Conservation (phyloP, 1,284 basidiomycete genomes). For the Cutaneotrichosporon mucoides region DNA sequence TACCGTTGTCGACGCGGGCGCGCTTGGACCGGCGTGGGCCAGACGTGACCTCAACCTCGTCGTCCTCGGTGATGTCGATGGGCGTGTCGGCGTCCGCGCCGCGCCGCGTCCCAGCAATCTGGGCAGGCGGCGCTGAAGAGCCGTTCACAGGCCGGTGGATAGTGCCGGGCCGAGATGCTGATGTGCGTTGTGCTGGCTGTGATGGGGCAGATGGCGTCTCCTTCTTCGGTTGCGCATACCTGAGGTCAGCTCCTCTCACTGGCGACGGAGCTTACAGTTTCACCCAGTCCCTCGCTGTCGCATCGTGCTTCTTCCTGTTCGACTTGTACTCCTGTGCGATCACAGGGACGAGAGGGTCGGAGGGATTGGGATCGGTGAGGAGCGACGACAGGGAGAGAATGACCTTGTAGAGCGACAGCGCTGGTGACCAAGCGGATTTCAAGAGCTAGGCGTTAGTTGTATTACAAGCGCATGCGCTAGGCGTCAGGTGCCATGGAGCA, state of each 20-base stretch:
- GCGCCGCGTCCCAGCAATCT: conserved; percentile 11
- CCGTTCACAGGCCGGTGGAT: conserved; percentile 16
- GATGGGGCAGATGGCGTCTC: conserved; percentile 5
- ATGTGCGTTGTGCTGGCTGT: conserved; percentile 5
- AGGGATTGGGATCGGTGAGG: conserved; percentile 94
- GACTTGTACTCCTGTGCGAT: conserved; percentile 81
- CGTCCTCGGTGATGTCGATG: conserved; percentile 8
- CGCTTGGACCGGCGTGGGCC: conserved; percentile 13
- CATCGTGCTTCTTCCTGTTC: conserved; percentile 82
- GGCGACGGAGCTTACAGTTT: conserved; percentile 64
- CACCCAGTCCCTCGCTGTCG: conserved; percentile 90
- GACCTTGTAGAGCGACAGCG: conserved; percentile 85
- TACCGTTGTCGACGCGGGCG: conserved; percentile 1
- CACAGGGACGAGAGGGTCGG: conserved; percentile 59
- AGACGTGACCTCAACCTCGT: conserved; percentile 12
- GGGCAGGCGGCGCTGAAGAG: conserved; percentile 4
- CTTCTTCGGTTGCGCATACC: conserved; percentile 33
- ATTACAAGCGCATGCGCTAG: no score
- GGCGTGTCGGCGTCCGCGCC: conserved; percentile 9
- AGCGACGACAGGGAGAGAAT: conserved; percentile 93
- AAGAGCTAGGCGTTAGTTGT: conserved; percentile 58
- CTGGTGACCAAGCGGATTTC: conserved; percentile 86
- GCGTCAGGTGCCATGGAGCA: no score
- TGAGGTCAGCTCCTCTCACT: conserved; percentile 11
- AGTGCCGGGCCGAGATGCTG: conserved; percentile 12